A percentile compares a stretch with the other conserved stretches of the same genome.
Conservation (phyloP, 2,329 filamentous ascomycete species). For the Ampelomyces quisqualis region DNA sequence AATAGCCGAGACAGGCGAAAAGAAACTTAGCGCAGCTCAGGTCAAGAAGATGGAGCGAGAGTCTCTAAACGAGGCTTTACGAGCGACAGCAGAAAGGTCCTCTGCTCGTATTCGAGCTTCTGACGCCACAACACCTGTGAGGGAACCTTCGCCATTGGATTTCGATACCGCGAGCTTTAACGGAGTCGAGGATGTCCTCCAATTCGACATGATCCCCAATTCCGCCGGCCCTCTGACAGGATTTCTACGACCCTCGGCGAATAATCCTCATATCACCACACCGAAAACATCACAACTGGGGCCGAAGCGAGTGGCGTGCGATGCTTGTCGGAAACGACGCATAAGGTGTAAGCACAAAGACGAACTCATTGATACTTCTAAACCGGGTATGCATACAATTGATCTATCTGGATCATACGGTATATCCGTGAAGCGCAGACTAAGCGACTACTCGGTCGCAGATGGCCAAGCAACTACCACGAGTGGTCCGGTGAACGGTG, state of each 20-base stretch:
- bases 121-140: slow-evolving; percentile 12
- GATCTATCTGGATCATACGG: slow-evolving; percentile 36
- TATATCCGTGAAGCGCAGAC: slow-evolving; percentile 37
- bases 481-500: slow-evolving; percentile 27
- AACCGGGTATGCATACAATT: slow-evolving; percentile 35
- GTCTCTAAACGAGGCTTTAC: slow-evolving; percentile 47
- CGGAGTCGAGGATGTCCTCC: slow-evolving; percentile 13
- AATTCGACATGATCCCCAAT: slow-evolving; percentile 14
- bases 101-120: slow-evolving; percentile 43
- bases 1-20: slow-evolving; percentile 42
- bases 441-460: slow-evolving; percentile 34
- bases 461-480: slow-evolving; percentile 19
- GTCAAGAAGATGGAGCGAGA: slow-evolving; percentile 59
- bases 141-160: neutral
- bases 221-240: slow-evolving; percentile 32
- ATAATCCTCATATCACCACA: slow-evolving; percentile 47
- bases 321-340: slow-evolving; percentile 61
- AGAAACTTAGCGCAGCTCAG: slow-evolving; percentile 58
- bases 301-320: slow-evolving; percentile 62
- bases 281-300: slow-evolving; percentile 61
- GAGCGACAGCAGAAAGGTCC: slow-evolving; percentile 45
- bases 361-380: slow-evolving; percentile 45
- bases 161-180: slow-evolving; percentile 16
- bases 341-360: slow-evolving; percentile 66
- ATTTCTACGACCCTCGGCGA: slow-evolving; percentile 42